A percentile compares a stretch with the other conserved stretches of the same genome.
Conservation (phyloP, 2,329 filamentous ascomycete species). For the Calonectria pauciramosa region DNA sequence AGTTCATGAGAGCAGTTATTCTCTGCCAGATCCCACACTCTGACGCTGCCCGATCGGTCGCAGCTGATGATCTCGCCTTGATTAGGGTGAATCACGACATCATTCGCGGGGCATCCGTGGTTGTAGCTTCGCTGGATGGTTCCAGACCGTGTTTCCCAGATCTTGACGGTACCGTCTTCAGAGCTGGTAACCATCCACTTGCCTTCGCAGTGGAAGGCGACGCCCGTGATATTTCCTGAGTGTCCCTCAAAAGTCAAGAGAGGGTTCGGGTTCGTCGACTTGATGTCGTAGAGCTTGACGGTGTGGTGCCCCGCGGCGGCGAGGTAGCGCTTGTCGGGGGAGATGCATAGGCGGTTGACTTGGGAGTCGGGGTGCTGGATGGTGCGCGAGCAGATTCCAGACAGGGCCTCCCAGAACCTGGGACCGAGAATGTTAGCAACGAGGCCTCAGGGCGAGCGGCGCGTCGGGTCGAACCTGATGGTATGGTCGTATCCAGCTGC, state of each 20-base stretch:
- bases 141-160: conserved; percentile 92
- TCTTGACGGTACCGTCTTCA: conserved; percentile 96
- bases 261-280: conserved; percentile 95
- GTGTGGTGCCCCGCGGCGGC: conserved; percentile 85
- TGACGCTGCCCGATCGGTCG: conserved; percentile 90
- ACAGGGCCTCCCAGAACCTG: conserved; percentile 98
- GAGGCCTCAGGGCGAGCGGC: conserved; percentile 11
- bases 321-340: conserved; percentile 96
- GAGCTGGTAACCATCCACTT: conserved; percentile 99
- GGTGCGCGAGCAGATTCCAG: conserved; percentile 96
- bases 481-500: conserved; percentile 74
- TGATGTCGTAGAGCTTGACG: conserved; percentile 98
- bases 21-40: conserved; percentile 96
- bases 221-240: conserved; percentile 94
- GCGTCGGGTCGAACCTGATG: conserved; percentile 62
- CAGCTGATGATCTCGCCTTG: conserved; percentile 98
- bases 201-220: conserved; percentile 97
- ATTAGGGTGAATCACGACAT: conserved; percentile 99
- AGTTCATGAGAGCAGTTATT: conserved; percentile 97
- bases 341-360: conserved; percentile 98
- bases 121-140: conserved; percentile 93
- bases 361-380: conserved; percentile 99
- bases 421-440: conserved; percentile 30
- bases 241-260: conserved; percentile 96
- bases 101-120: conserved; percentile 91